Percentiles rank a stretch among this genome's conserved stretches.
Conservation (phyloP, 2,329 filamentous ascomycete species). For the Rhinocladiella mackenziei region DNA sequence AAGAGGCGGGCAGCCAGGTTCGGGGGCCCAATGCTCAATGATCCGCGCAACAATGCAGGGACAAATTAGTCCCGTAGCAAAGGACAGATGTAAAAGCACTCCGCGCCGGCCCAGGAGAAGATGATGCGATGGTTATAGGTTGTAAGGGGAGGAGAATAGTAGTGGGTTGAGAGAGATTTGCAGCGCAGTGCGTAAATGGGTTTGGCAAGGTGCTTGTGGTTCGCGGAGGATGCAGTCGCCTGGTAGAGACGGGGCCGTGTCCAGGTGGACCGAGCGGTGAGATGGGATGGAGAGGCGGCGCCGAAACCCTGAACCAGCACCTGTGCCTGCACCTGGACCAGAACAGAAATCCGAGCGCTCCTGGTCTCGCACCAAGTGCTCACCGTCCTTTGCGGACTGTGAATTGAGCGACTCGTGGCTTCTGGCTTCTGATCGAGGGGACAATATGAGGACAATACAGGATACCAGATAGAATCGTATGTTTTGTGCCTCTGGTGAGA, state of each 20-base stretch:
- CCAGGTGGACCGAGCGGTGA: conserved; percentile 5
- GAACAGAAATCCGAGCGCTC: background rate
- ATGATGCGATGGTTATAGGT: conserved; percentile 7
- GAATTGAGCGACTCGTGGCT: too few relatives aligned
- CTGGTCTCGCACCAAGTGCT: too few relatives aligned
- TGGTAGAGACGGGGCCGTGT: background rate
- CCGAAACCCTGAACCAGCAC: background rate
- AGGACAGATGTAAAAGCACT: conserved; percentile 5
- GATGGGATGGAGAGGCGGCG: background rate
- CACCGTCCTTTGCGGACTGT: too few relatives aligned
- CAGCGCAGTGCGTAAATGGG: too few relatives aligned
- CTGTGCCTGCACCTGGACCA: background rate
- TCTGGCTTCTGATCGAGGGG: too few relatives aligned
- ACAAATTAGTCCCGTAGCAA: background rate
- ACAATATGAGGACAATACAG: too few relatives aligned
- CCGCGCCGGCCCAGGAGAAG: too few relatives aligned
- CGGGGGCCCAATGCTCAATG: conserved; percentile 9
- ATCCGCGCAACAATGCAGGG: conserved; percentile 3
- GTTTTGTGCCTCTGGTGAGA: too few relatives aligned
- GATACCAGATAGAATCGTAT: too few relatives aligned
- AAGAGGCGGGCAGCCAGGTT: conserved; percentile 3
- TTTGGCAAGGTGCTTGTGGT: background rate
- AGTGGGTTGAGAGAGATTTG: conserved; percentile 1
- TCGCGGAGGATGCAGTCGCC: background rate
- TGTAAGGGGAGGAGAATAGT: too few relatives aligned